Evolutionary conservation across 768 basidiomycete genomes (phyloP).

Genomic region (Mycena metata): DNA sequence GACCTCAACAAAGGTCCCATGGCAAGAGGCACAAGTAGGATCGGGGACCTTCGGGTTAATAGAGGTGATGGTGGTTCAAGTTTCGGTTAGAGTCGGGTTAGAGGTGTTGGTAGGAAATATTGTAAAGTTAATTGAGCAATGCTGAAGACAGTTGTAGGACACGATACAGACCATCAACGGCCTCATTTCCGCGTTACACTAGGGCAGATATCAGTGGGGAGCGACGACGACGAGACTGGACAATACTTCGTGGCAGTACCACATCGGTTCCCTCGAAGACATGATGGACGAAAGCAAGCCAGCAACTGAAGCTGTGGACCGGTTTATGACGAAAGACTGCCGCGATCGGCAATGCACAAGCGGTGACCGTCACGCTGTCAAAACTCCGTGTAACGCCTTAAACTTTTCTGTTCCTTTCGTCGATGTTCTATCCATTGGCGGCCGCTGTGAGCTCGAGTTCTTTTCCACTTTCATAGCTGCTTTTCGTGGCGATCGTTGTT

Average conservation of each 20-base stretch:
- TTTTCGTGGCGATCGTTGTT: too few relatives aligned
- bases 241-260: slow-evolving; percentile 82
- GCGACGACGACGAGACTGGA: neutral
- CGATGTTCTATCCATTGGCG: slow-evolving; percentile 1
- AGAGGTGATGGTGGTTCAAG: too few relatives aligned
- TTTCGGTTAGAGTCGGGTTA: too few relatives aligned
- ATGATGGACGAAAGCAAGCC: slow-evolving; percentile 50
- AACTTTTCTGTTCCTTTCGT: neutral
- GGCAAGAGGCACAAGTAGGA: slow-evolving; percentile 87
- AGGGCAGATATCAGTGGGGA: slow-evolving; percentile 32
- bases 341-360: neutral
- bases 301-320: neutral
- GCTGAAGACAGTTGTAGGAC: slow-evolving; percentile 8
- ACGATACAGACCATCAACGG: slow-evolving; percentile 78
- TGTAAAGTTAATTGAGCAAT: slow-evolving; percentile 21
- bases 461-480: too few relatives aligned
- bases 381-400: neutral
- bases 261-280: slow-evolving; percentile 80
- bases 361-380: neutral
- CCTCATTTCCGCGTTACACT: slow-evolving; percentile 93
- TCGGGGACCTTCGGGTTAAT: too few relatives aligned
- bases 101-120: too few relatives aligned
- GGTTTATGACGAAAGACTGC: slow-evolving; percentile 34
- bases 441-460: too few relatives aligned
- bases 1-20: slow-evolving; percentile 71